Evolutionary conservation across 140 eudicot genomes (phyloP).

Genomic region (Senecio squalidus): DNA sequence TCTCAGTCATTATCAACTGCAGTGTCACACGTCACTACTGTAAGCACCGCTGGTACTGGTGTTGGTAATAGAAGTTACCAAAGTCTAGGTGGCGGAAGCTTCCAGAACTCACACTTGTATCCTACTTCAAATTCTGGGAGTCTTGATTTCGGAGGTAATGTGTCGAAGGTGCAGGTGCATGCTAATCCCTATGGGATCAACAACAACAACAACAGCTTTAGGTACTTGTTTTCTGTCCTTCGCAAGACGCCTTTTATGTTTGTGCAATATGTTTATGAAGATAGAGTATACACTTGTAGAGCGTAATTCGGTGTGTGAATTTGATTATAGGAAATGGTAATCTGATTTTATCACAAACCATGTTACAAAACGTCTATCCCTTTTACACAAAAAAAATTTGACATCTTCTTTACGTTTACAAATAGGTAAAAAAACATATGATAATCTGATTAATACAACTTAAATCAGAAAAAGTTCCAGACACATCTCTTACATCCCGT

Average conservation of each 20-base stretch:
- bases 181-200: slow-evolving; percentile 48
- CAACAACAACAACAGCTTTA: slow-evolving; percentile 51
- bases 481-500: neutral
- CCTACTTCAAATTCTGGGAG: slow-evolving; percentile 38
- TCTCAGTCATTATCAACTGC: slow-evolving; percentile 72
- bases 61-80: slow-evolving; percentile 47
- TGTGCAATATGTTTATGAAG: neutral
- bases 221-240: slow-evolving; percentile 33
- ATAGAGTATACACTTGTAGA: neutral
- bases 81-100: slow-evolving; percentile 45
- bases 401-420: neutral
- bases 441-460: neutral
- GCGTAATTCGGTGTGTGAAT: neutral
- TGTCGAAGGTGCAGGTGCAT: slow-evolving; percentile 54
- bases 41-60: slow-evolving; percentile 40
- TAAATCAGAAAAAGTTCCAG: neutral
- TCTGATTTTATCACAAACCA: too few relatives aligned
- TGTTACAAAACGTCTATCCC: too few relatives aligned
- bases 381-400: neutral
- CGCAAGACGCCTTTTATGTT: neutral
- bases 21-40: slow-evolving; percentile 43
- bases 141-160: slow-evolving; percentile 44
- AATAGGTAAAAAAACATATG: too few relatives aligned
- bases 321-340: neutral
- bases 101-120: slow-evolving; percentile 47